phyloP scores from a whole-genome alignment of 1,284 basidiomycete genomes.

The Ceratobasidium sp. region DNA sequence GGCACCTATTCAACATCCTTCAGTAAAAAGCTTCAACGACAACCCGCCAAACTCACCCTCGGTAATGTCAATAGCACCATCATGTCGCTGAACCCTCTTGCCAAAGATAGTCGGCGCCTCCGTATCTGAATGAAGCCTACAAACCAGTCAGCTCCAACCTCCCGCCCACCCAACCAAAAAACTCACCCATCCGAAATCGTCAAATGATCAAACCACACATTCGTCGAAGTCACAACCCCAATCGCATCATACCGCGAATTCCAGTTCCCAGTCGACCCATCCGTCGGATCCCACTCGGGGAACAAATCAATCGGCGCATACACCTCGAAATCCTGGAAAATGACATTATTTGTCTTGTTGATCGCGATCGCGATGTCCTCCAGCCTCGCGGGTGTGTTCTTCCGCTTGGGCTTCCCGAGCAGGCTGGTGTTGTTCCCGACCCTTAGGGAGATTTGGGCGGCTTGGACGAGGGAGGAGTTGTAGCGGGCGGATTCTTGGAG shows the following conservation, averaged over 20 bases:
- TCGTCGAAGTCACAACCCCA: slow-evolving; percentile 40
- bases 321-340: slow-evolving; percentile 40
- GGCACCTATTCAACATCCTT: slow-evolving; percentile 7
- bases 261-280: slow-evolving; percentile 41
- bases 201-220: slow-evolving; percentile 42
- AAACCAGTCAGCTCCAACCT: not conserved
- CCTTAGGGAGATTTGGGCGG: slow-evolving; percentile 30
- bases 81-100: slow-evolving; percentile 40
- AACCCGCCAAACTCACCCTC: slow-evolving; percentile 1
- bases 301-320: slow-evolving; percentile 40
- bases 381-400: not conserved
- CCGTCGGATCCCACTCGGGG: slow-evolving; percentile 40
- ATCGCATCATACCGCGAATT: slow-evolving; percentile 42
- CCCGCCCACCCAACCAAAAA: not conserved
- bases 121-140: slow-evolving; percentile 26
- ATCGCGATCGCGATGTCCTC: slow-evolving; percentile 38
- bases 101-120: slow-evolving; percentile 40
- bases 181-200: slow-evolving; percentile 41
- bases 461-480: slow-evolving; percentile 39
- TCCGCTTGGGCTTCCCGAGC: slow-evolving; percentile 22
- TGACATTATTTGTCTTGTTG: slow-evolving; percentile 40
- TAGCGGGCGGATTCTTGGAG: slow-evolving; percentile 32
- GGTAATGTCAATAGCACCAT: slow-evolving; percentile 40
- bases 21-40: not conserved
- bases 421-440: slow-evolving; percentile 38